A percentile compares a stretch with the other conserved stretches of the same genome.
phyloP scores from a whole-genome alignment of 768 basidiomycete genomes.

The Macrolepiota fuliginosa region DNA sequence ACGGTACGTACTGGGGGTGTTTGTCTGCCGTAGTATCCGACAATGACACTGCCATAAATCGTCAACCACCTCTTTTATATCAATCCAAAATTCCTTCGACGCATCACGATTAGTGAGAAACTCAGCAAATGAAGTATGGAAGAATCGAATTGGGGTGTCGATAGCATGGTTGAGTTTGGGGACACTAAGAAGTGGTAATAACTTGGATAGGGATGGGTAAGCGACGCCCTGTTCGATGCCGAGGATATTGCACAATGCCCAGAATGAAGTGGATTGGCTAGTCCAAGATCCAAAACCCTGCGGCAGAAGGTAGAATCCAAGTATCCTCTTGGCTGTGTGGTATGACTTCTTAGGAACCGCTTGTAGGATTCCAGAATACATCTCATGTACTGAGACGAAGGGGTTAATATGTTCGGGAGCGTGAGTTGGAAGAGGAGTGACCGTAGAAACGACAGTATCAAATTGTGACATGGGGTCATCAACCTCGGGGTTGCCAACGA shows the following conservation, averaged over 20 bases:
- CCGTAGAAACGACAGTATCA: not conserved
- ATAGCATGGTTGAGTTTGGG: not conserved
- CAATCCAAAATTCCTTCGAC: not conserved
- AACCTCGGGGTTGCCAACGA: not conserved
- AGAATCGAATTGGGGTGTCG: not conserved
- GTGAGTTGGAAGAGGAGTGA: not conserved
- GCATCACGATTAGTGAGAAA: not conserved
- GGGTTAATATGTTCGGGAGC: not conserved
- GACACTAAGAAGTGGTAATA: not conserved
- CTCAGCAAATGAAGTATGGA: not conserved
- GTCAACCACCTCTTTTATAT: not conserved
- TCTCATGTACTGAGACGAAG: not conserved
- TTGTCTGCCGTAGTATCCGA: not conserved
- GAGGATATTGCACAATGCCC: not conserved
- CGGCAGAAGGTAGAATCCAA: not conserved
- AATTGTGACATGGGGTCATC: not conserved
- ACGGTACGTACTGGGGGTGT: not conserved
- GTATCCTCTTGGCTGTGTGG: not conserved
- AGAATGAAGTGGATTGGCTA: not conserved
- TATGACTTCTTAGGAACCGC: not conserved
- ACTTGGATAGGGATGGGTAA: not conserved
- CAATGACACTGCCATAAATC: not conserved
- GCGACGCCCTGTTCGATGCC: not conserved
- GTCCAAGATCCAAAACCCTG: not conserved
- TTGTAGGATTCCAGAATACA: not conserved